phyloP scores from a whole-genome alignment of 192 early-diverging fungal species.

The Rhizophlyctis rosea region DNA sequence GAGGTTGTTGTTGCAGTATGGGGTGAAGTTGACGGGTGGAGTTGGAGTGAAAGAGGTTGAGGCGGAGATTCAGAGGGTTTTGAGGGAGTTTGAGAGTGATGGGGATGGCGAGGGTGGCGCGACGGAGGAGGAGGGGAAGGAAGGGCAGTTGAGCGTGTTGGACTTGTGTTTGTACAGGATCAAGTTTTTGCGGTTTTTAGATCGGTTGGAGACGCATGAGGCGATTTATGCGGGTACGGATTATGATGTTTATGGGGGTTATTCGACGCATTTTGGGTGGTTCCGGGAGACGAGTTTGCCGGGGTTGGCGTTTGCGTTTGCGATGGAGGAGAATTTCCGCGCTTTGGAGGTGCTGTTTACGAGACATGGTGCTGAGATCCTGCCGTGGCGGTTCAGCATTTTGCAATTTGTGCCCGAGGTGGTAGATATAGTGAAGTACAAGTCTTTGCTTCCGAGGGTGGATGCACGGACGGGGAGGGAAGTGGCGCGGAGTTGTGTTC shows the following conservation, averaged over 20 bases:
- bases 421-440: constrained; percentile 36
- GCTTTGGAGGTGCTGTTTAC: constrained; percentile 61
- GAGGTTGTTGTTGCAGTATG: constrained; percentile 49
- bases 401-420: constrained; percentile 59
- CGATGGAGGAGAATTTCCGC: constrained; percentile 50
- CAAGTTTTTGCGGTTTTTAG: constrained; percentile 58
- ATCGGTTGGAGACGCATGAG: constrained; percentile 59
- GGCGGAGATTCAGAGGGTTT: constrained; percentile 29
- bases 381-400: constrained; percentile 61
- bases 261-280: constrained; percentile 44
- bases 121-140: background rate
- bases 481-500: constrained; percentile 39
- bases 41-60: constrained; percentile 42
- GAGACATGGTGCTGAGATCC: constrained; percentile 53
- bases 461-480: constrained; percentile 23
- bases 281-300: constrained; percentile 67
- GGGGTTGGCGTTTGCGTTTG: constrained; percentile 53
- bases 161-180: constrained; percentile 46
- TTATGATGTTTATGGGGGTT: constrained; percentile 8
- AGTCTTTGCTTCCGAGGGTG: constrained; percentile 30
- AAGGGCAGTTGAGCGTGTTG: background rate
- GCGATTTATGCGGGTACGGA: constrained; percentile 42
- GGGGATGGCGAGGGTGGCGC: background rate
- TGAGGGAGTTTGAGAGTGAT: constrained; percentile 14
- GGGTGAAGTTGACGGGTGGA: constrained; percentile 46